Evolutionary conservation across 1,139 yeast species (phyloP).

Genomic region (Yamadazyma mexicana): DNA sequence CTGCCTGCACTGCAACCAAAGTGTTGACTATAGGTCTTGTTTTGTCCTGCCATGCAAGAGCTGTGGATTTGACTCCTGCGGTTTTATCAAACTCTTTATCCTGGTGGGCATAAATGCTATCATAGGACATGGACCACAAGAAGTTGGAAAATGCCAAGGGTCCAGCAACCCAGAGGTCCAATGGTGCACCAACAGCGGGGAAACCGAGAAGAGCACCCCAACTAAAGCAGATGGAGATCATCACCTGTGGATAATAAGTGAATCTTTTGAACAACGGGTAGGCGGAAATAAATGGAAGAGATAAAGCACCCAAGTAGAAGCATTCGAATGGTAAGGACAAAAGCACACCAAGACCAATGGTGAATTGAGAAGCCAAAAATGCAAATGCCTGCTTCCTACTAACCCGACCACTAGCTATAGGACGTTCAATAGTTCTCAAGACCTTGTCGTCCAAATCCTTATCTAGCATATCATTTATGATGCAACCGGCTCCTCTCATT

Average conservation of each 20-base stretch:
- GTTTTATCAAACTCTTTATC: slow-evolving; percentile 83
- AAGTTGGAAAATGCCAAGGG: slow-evolving; percentile 78
- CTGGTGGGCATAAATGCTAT: slow-evolving; percentile 96
- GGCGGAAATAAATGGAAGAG: slow-evolving; percentile 76
- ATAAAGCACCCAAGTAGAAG: slow-evolving; percentile 77
- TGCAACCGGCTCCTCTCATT: slow-evolving; percentile 98
- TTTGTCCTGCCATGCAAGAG: slow-evolving; percentile 85
- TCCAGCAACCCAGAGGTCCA: slow-evolving; percentile 71
- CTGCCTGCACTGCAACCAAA: slow-evolving; percentile 66
- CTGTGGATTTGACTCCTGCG: slow-evolving; percentile 94
- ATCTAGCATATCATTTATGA: slow-evolving; percentile 88
- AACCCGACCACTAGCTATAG: slow-evolving; percentile 86
- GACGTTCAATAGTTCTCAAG: slow-evolving; percentile 83
- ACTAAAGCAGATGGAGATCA: slow-evolving; percentile 78
- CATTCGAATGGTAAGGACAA: slow-evolving; percentile 77
- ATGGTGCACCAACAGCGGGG: slow-evolving; percentile 88
- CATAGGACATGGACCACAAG: slow-evolving; percentile 94
- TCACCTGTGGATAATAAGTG: slow-evolving; percentile 91
- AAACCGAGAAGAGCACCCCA: slow-evolving; percentile 96
- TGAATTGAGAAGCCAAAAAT: slow-evolving; percentile 73
- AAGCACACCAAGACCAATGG: slow-evolving; percentile 74
- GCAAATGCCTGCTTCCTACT: slow-evolving; percentile 67
- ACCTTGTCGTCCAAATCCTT: slow-evolving; percentile 81
- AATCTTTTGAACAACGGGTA: slow-evolving; percentile 93
- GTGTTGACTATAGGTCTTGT: slow-evolving; percentile 69